These are phyloP conservation scores for Phytopythium aichiense DNA, from an alignment of 352 stramenopile genomes.

Conservation along the genomic window DNA sequence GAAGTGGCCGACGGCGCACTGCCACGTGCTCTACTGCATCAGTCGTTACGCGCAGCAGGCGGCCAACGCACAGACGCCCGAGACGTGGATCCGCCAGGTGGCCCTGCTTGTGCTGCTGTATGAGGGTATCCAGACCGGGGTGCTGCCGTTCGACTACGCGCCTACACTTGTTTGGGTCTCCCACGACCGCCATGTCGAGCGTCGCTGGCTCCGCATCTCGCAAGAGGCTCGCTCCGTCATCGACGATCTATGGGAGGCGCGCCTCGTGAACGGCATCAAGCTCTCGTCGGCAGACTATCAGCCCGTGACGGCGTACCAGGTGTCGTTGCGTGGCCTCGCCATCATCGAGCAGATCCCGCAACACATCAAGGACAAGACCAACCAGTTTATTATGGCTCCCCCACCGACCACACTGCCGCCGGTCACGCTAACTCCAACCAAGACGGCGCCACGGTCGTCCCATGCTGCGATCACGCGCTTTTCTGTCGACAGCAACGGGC, in stretches of 20 bases:
- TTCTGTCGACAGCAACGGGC: background rate
- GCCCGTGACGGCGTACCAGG: slow-evolving; percentile 95
- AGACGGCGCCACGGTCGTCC: background rate
- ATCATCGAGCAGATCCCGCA: slow-evolving; percentile 88
- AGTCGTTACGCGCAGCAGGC: slow-evolving; percentile 92
- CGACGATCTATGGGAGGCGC: slow-evolving; percentile 93
- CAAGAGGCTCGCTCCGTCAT: slow-evolving; percentile 96
- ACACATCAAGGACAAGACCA: slow-evolving; percentile 58
- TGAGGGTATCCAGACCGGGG: slow-evolving; percentile 92
- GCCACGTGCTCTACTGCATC: slow-evolving; percentile 94
- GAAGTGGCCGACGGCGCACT: slow-evolving; percentile 90
- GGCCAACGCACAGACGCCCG: slow-evolving; percentile 71
- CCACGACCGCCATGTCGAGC: slow-evolving; percentile 74
- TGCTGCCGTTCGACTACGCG: slow-evolving; percentile 95
- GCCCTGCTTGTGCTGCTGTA: slow-evolving; percentile 95
- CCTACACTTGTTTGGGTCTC: slow-evolving; percentile 91
- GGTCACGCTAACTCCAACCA: background rate
- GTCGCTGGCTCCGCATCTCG: slow-evolving; percentile 88
- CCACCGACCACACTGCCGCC: background rate
- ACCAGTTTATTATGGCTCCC: slow-evolving; percentile 50
- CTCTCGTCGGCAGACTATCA: slow-evolving; percentile 92
- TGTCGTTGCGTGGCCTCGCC: slow-evolving; percentile 83
- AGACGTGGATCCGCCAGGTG: slow-evolving; percentile 94
- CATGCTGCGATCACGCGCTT: background rate
- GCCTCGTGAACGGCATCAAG: slow-evolving; percentile 94